Conservation (phyloP, 2,329 filamentous ascomycete genomes). For the Xylaria sp. region DNA sequence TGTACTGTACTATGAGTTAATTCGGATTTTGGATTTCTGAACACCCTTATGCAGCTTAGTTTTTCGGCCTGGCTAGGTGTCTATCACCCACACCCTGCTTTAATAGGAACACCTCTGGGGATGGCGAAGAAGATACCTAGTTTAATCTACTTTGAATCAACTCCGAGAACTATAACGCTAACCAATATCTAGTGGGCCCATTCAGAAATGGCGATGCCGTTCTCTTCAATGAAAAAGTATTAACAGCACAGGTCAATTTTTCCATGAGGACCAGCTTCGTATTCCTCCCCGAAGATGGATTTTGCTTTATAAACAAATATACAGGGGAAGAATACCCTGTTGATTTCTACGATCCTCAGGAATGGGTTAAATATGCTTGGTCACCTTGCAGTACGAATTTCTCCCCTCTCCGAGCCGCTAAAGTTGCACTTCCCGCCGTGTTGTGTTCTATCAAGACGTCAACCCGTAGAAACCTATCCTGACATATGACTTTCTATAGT, state of each 20-base stretch:
- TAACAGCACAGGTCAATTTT: constrained; percentile 94
- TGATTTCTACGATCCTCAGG: constrained; percentile 83
- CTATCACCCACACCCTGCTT: not conserved
- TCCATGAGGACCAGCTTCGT: constrained; percentile 87
- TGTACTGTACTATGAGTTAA: not conserved
- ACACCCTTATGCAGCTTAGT: not conserved
- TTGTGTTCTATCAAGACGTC: not conserved
- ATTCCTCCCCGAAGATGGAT: constrained; percentile 85
- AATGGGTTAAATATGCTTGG: constrained; percentile 81
- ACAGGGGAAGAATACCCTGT: constrained; percentile 84
- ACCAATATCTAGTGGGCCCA: constrained; percentile 73
- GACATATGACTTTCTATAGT: constrained; percentile 51
- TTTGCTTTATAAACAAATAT: constrained; percentile 85
- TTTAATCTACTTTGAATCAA: not conserved
- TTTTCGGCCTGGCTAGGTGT: not conserved
- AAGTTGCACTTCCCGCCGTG: not conserved
- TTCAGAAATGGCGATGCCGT: constrained; percentile 93
- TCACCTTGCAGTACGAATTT: constrained; percentile 72
- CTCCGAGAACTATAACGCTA: not conserved
- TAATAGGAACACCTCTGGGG: not conserved
- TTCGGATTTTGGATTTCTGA: not conserved
- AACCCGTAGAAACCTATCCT: not conserved
- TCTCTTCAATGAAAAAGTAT: constrained; percentile 85
- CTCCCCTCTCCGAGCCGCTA: not conserved
- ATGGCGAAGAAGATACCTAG: not conserved